Conservation (phyloP, 306 rosid genomes). For the Trifolium fragiferum region DNA sequence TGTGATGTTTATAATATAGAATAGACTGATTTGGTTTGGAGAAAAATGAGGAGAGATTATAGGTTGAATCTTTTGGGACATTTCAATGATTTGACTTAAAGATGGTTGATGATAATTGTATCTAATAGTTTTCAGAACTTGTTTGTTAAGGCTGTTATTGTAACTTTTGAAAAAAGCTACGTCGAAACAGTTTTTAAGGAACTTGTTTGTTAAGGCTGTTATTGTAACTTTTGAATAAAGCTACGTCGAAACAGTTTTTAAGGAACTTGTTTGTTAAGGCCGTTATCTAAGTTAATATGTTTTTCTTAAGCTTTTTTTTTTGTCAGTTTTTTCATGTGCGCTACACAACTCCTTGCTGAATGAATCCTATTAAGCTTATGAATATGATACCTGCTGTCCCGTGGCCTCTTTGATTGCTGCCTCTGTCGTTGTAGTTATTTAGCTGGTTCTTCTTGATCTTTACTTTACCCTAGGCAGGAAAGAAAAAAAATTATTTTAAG, state of each 20-base stretch:
- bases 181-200: conserved; percentile 1
- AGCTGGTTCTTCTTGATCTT: conserved; percentile 14
- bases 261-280: no score
- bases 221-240: no score
- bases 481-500: conserved; percentile 2
- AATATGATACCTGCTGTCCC: background rate
- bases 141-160: background rate
- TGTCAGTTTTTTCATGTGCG: background rate
- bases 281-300: background rate
- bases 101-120: conserved; percentile 6
- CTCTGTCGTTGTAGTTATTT: conserved; percentile 22
- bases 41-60: background rate
- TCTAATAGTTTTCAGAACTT: background rate
- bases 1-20: background rate
- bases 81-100: conserved; percentile 16
- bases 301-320: background rate
- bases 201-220: background rate
- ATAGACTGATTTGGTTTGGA: conserved; percentile 8
- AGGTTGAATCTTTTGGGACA: background rate
- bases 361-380: background rate
- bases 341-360: conserved; percentile 3
- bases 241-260: background rate
- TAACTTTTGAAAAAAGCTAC: background rate
- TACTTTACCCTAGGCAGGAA: background rate
- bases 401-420: background rate